These are phyloP conservation scores for Entoloma clypeatum DNA, from an alignment of 1,284 basidiomycete species.

Conservation along the genomic window DNA sequence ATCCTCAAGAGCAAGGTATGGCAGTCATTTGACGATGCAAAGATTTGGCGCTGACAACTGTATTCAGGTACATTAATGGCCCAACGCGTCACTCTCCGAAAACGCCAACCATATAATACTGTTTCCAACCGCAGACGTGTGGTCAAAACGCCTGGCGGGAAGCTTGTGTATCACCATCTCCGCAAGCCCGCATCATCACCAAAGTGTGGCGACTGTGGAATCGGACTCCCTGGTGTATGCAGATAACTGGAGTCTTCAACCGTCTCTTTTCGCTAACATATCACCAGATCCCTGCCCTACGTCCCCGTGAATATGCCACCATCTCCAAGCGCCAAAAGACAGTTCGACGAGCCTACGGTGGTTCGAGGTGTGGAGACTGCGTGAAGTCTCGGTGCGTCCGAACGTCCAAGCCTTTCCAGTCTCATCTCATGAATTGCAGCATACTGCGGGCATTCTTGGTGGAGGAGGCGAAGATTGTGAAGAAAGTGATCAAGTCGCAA, in stretches of 20 bases:
- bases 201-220: slow-evolving; percentile 97
- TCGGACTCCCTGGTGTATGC: slow-evolving; percentile 85
- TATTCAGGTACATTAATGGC: slow-evolving; percentile 63
- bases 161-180: slow-evolving; percentile 88
- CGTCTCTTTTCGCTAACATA: slow-evolving; percentile 1
- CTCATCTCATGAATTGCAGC: slow-evolving; percentile 38
- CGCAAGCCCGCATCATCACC: slow-evolving; percentile 85
- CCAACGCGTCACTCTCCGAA: slow-evolving; percentile 99
- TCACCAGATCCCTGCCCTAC: slow-evolving; percentile 81
- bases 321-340: slow-evolving; percentile 96
- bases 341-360: slow-evolving; percentile 91
- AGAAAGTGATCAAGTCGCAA: slow-evolving; percentile 95
- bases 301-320: slow-evolving; percentile 88
- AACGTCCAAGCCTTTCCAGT: background rate
- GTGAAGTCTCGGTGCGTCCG: slow-evolving; percentile 81
- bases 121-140: slow-evolving; percentile 93
- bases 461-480: slow-evolving; percentile 99
- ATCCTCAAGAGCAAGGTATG: slow-evolving; percentile 43
- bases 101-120: slow-evolving; percentile 99
- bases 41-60: slow-evolving; percentile 2
- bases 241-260: background rate
- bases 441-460: slow-evolving; percentile 99
- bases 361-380: slow-evolving; percentile 90
- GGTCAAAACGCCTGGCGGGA: slow-evolving; percentile 95
- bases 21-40: slow-evolving; percentile 11